Conservation (phyloP, 345 rosid species). For the Turritis glabra region DNA sequence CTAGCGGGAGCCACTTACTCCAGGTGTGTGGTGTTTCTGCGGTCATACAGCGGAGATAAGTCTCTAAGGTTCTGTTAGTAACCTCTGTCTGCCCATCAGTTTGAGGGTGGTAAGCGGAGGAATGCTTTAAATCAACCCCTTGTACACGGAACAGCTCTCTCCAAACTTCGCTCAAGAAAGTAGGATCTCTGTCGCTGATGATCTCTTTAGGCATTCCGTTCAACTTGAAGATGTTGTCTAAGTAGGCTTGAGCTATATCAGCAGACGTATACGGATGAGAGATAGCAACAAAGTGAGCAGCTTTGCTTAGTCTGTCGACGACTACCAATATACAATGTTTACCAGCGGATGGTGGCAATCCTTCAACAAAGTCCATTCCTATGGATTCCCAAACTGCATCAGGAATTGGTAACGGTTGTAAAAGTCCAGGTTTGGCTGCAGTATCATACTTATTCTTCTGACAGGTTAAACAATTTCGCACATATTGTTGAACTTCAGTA, state of each 20-base stretch:
- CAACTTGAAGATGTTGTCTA: no score
- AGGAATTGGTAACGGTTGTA: fast-evolving
- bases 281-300: background rate
- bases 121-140: fast-evolving
- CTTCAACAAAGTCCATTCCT: background rate
- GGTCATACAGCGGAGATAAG: fast-evolving
- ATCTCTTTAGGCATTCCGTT: no score
- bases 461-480: no score
- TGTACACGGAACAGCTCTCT: background rate
- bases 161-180: background rate
- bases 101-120: background rate
- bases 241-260: no score
- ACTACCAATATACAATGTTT: background rate
- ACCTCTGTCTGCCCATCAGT: background rate
- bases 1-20: fast-evolving
- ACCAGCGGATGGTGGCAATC: fast-evolving
- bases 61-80: background rate
- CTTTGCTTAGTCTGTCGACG: background rate
- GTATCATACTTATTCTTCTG: background rate
- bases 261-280: no score
- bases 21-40: fast-evolving
- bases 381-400: background rate
- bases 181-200: no score
- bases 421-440: fast-evolving
- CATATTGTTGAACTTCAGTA: no score